Conservation (phyloP, 768 basidiomycete genomes). For the Coprinellus micaceus region DNA sequence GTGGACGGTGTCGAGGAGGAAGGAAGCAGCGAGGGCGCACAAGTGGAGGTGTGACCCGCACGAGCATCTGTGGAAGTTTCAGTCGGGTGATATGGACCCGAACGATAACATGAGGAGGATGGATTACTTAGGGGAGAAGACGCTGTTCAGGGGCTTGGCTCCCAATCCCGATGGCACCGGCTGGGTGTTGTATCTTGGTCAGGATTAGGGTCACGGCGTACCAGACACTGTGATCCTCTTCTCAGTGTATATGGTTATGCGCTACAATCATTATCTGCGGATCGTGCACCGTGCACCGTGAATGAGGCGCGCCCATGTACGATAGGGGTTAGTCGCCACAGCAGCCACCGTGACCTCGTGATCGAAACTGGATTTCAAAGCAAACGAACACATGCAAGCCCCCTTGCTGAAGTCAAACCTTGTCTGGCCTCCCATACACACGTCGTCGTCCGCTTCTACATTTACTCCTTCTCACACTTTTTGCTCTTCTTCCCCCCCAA, state of each 20-base stretch:
- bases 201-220: neutral
- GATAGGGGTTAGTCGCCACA: too few relatives aligned
- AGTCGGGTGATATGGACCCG: slow-evolving; percentile 2
- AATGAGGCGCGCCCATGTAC: too few relatives aligned
- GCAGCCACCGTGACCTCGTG: too few relatives aligned
- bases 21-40: slow-evolving; percentile 29
- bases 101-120: slow-evolving; percentile 31
- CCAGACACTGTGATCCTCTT: neutral
- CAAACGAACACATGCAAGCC: too few relatives aligned
- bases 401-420: too few relatives aligned
- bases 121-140: slow-evolving; percentile 47
- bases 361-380: too few relatives aligned
- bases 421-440: too few relatives aligned
- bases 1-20: slow-evolving; percentile 31
- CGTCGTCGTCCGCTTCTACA: too few relatives aligned
- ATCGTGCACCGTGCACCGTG: neutral
- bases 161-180: slow-evolving; percentile 46
- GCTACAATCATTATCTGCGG: neutral
- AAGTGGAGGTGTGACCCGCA: slow-evolving; percentile 19
- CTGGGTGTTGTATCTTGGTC: slow-evolving; percentile 28
- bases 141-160: slow-evolving; percentile 51
- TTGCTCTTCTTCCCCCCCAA: too few relatives aligned
- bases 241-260: too few relatives aligned
- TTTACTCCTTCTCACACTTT: too few relatives aligned
- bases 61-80: neutral